phyloP scores from a whole-genome alignment of 2,329 filamentous ascomycete genomes.

The Didymella sp. region DNA sequence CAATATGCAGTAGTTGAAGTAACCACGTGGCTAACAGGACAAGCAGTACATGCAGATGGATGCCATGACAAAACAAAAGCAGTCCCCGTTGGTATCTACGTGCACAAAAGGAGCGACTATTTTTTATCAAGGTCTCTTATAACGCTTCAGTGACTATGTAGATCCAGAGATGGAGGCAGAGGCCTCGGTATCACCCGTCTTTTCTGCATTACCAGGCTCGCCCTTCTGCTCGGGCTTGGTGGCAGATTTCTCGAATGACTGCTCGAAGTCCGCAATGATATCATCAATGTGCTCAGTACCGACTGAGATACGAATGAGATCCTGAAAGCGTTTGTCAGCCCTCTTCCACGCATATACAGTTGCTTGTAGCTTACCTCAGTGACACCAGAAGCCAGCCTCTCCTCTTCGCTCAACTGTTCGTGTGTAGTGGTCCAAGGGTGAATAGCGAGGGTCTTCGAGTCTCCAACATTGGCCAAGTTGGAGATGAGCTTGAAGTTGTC shows the following conservation, averaged over 20 bases:
- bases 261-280: constrained; percentile 93
- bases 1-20: too few species aligned
- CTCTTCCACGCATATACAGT: too few species aligned
- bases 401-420: constrained; percentile 84
- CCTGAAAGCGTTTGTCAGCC: constrained; percentile 56
- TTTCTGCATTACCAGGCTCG: constrained; percentile 41
- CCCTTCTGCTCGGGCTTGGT: constrained; percentile 53
- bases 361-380: constrained; percentile 64
- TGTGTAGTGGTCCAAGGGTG: constrained; percentile 97
- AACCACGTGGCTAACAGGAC: too few species aligned
- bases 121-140: too few species aligned
- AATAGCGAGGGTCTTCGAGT: constrained; percentile 93
- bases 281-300: constrained; percentile 97
- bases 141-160: constrained; percentile 23
- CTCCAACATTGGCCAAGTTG: constrained; percentile 94
- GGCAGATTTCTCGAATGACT: constrained; percentile 73
- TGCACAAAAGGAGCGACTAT: too few species aligned
- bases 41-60: too few species aligned
- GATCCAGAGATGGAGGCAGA: constrained; percentile 42
- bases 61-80: too few species aligned
- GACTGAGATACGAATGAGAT: constrained; percentile 92
- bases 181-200: constrained; percentile 39
- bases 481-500: constrained; percentile 95
- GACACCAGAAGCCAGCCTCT: constrained; percentile 80
- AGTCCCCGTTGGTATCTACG: too few species aligned